Conservation (phyloP, 306 rosid genomes). For the Urtica urens region DNA sequence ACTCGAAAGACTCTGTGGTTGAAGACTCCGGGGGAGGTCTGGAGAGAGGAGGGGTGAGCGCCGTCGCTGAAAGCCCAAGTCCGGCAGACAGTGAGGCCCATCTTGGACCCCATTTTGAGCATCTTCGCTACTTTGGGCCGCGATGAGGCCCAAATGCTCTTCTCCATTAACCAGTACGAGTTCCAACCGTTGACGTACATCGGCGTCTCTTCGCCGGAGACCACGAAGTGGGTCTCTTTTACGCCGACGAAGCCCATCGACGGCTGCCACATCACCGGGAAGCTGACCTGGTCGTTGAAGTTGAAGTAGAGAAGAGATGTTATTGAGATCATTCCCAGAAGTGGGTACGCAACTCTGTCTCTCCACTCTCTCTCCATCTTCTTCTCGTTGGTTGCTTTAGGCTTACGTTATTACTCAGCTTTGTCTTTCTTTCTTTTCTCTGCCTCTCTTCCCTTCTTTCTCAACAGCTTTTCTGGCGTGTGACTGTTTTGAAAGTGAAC, state of each 20-base stretch:
- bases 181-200: slow-evolving; percentile 17
- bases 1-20: slow-evolving; percentile 14
- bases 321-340: slow-evolving; percentile 5
- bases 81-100: slow-evolving; percentile 14
- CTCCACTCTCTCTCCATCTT: slow-evolving; percentile 4
- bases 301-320: slow-evolving; percentile 3
- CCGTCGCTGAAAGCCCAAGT: slow-evolving; percentile 21
- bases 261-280: slow-evolving; percentile 14
- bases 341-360: slow-evolving; percentile 3
- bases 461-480: neutral
- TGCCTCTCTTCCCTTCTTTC: neutral
- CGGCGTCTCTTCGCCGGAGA: neutral
- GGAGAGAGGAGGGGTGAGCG: slow-evolving; percentile 5
- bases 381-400: too few relatives aligned
- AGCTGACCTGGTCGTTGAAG: slow-evolving; percentile 11
- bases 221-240: slow-evolving; percentile 6
- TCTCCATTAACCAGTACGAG: slow-evolving; percentile 18
- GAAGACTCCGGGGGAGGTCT: slow-evolving; percentile 16
- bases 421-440: neutral
- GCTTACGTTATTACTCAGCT: neutral
- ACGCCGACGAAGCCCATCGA: slow-evolving; percentile 9
- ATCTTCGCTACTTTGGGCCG: slow-evolving; percentile 9
- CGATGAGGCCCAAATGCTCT: slow-evolving; percentile 8
- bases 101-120: slow-evolving; percentile 11
- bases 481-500: neutral